Base-by-base conservation (phyloP, 352 stramenopile genomes). In the Globisporangium carolinianum region DNA sequence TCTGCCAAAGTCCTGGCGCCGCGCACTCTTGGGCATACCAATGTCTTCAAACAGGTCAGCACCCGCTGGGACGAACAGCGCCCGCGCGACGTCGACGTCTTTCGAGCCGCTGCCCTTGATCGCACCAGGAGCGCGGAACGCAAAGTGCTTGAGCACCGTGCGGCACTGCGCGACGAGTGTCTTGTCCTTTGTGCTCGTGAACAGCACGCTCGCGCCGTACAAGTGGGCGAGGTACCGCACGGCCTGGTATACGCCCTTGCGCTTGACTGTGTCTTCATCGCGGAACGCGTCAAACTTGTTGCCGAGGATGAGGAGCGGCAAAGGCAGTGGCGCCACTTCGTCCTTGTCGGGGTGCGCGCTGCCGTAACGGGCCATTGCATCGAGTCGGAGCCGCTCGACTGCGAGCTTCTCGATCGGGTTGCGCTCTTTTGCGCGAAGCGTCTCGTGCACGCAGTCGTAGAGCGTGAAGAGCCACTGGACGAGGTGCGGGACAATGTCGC, bases 281-380 rank as follows among this genome's bases (percentile, higher is more conserved):
- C 80, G 80, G 61, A 97, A 96, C 2, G 72, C 62, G 56, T 97
- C 91, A 57, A 85, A 95, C 60, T 97, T 97, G 74, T 94, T 94
- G 48, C 70, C 84, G 5, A 97, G 47, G 46, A 97, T 73, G 5
- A 97, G 57, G 32, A 97, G 57, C 4, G 88, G 90, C 1, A 96
- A 57, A 17, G 85, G 63, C 35, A 92, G 67, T 5, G 86, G 82
- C 6, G 73, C 74, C 1, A 97, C 76, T 24, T 91, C 76, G 9
- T 90, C 73, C 14, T 77, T 72, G 65, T 96, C 86, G 0, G 80
- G 75, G 58, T 97, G 87, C 3, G 63, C 53, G 14, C 59, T 71
- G 36, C 78, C 80, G 57, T 81, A 90, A 5, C 79, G 71, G 14
- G 66, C 61, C 57, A 79, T 70, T 2, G 81, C 77, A 8, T 87